Conservation (phyloP, 2,329 filamentous ascomycete species). For the Rutstroemia sp. region DNA sequence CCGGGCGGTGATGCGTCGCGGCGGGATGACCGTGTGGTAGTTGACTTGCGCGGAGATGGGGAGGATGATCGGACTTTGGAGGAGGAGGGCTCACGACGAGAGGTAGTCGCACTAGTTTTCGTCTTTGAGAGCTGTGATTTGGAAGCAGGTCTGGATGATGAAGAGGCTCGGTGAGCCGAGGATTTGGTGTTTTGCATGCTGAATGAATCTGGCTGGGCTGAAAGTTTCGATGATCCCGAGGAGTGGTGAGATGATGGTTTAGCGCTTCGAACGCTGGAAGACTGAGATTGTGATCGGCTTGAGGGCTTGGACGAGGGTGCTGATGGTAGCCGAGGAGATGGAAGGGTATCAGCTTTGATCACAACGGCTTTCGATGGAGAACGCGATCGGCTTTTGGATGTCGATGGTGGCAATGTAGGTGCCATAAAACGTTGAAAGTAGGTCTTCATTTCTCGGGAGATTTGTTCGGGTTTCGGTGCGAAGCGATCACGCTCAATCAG, state of each 20-base stretch:
- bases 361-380: not conserved
- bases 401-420: not conserved
- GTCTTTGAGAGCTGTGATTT: not conserved
- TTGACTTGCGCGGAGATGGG: not conserved
- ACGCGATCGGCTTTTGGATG: not conserved
- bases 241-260: not conserved
- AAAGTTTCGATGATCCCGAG: not conserved
- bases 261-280: not conserved
- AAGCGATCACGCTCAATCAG: not conserved
- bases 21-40: not conserved
- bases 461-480: not conserved
- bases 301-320: not conserved
- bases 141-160: not conserved
- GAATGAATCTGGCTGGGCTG: not conserved
- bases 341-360: not conserved
- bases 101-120: not conserved
- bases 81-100: not conserved
- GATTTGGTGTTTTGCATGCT: not conserved
- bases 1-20: not conserved
- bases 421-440: constrained; percentile 4
- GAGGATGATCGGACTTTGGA: not conserved
- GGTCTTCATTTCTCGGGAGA: not conserved
- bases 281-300: not conserved
- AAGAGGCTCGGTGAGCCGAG: not conserved
- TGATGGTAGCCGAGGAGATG: not conserved